Conservation (phyloP, 495 filamentous ascomycete genomes). For the Penicillium cataractarum region DNA sequence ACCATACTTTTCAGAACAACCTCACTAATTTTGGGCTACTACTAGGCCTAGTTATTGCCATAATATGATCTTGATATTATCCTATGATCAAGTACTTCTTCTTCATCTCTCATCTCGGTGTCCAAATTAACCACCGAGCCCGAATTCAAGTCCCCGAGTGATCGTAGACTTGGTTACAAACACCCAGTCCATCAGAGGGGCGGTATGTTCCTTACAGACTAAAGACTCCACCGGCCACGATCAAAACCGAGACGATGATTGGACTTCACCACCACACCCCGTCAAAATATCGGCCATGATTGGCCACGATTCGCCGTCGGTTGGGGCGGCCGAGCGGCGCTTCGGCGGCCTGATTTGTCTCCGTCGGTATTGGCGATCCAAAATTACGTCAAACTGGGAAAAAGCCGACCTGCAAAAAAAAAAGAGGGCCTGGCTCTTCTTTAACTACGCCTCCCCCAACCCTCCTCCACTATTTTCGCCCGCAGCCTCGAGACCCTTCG, state of each 20-base stretch:
- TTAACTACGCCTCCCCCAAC: slow-evolving; percentile 10
- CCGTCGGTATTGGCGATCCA: slow-evolving; percentile 34
- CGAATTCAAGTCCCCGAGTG: neutral
- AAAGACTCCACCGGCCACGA: slow-evolving; percentile 3
- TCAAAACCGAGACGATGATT: slow-evolving; percentile 46
- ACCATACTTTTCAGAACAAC: neutral
- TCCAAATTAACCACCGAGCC: slow-evolving; percentile 20
- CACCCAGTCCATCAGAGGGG: neutral
- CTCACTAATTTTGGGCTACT: neutral
- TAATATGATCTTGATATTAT: neutral
- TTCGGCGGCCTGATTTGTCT: slow-evolving; percentile 48
- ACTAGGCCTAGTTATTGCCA: neutral
- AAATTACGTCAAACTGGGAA: slow-evolving; percentile 34
- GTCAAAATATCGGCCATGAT: slow-evolving; percentile 14
- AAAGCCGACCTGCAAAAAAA: slow-evolving; percentile 23
- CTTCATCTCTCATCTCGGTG: slow-evolving; percentile 2
- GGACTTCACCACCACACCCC: slow-evolving; percentile 14
- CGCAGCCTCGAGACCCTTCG: slow-evolving; percentile 34
- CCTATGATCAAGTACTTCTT: too few species aligned
- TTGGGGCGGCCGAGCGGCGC: slow-evolving; percentile 27
- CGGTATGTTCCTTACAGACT: slow-evolving; percentile 26
- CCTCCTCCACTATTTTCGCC: slow-evolving; percentile 15
- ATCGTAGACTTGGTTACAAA: neutral
- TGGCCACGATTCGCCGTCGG: slow-evolving; percentile 21
- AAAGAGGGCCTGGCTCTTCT: slow-evolving; percentile 6